Base-by-base conservation (phyloP, 345 rosid species). In the Conringia planisiliqua region DNA sequence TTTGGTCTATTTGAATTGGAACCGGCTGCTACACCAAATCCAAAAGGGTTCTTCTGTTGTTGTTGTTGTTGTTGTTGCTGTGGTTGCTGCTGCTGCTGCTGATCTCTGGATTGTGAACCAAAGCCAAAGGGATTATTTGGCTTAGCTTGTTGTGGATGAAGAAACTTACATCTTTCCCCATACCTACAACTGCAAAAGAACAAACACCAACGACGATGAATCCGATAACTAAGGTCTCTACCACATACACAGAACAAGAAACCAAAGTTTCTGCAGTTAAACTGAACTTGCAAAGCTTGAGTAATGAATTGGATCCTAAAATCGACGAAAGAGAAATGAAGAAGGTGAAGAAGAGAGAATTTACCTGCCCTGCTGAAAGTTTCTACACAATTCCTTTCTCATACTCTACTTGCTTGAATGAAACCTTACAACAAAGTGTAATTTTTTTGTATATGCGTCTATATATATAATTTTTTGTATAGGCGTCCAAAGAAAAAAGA, bases 321-420 rank as follows among this genome's bases (percentile, higher is more conserved):
- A 58, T 17, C 12, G 62, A 63, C 30, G 36, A 52, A 24, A 12
- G 16, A 27, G 5, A 18, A 17, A 18, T 18, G 59, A 76, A 20
- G 62, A 58, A 56, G 60, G 32, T 2, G 69, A 71, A 40, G 17
- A 18, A 60, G 22, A 30, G 12, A 44, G 0, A 2, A 30, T 46
- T 7, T 29, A 88, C 98, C 85, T 81, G 54, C 98, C 98, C 6
- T 90, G 92, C 85, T 86, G 97, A 76, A 88, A 92, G 62, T 92
- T 85, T 73, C 94, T 90, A 74, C 97, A 92, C 17, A 68, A 69
- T 11, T 87, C 92, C 58, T 80, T 86, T 76, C 73, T 85, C 76
- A 73, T 79, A 47, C 10, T 77, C 62, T 22, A 10, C 76, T 54
- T 36, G 50, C 74, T 47, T 46, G 30, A 32, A 5, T 68, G 6